Evolutionary conservation across 202 grass and related monocot genomes (phyloP).

Genomic region (Panicum hallii): DNA sequence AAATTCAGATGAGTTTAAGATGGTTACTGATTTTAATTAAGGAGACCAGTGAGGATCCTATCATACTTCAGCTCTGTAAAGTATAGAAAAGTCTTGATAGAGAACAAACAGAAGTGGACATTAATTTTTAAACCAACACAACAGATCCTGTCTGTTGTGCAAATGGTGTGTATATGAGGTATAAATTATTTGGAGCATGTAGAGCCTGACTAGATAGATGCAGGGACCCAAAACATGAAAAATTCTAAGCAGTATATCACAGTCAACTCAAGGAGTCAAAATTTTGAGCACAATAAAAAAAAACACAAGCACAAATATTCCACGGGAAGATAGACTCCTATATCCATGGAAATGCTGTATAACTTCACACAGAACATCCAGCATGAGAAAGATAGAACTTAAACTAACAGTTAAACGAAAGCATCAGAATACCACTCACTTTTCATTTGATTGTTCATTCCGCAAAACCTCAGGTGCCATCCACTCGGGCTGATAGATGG

Average conservation of each 20-base stretch:
- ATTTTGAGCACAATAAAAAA: not conserved
- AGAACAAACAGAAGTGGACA: not conserved
- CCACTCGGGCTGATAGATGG: conserved; percentile 86
- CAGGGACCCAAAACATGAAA: not conserved
- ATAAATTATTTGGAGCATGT: conserved; percentile 3
- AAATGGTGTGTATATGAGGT: not conserved
- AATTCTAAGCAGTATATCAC: not conserved
- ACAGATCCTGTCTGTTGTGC: not conserved
- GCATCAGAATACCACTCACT: conserved; percentile 62
- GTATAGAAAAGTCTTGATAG: not conserved
- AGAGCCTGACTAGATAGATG: not conserved
- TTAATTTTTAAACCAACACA: not conserved
- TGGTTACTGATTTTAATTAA: not conserved
- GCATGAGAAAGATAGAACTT: conserved; percentile 19
- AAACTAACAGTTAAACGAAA: conserved; percentile 16
- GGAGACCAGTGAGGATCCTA: not conserved
- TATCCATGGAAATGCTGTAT: not conserved
- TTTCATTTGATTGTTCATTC: conserved; percentile 98
- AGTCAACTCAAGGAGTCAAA: not conserved
- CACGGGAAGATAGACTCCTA: conserved; percentile 8
- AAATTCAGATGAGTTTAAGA: conserved; percentile 41
- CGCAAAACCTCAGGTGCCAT: conserved; percentile 98
- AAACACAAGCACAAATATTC: conserved; percentile 23
- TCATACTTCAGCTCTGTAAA: not conserved
- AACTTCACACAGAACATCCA: conserved; percentile 22